Evolutionary conservation across 2,329 filamentous ascomycete species (phyloP).

Genomic region (Metarhizium album): DNA sequence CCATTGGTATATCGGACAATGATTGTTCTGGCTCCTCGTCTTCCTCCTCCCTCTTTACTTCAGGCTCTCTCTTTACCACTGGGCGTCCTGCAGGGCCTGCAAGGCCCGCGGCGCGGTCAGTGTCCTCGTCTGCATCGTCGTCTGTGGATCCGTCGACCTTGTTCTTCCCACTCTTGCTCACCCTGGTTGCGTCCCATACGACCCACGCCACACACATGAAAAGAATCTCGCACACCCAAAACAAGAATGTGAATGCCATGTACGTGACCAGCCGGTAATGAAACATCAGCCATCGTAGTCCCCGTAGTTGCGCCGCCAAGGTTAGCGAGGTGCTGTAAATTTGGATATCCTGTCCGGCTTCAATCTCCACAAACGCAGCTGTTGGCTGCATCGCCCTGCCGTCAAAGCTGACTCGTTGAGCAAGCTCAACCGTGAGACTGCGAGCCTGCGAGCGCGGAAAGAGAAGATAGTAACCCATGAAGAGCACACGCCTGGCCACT

Average conservation of each 20-base stretch:
- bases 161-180: slow-evolving; percentile 5
- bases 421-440: slow-evolving; percentile 56
- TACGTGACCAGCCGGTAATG: slow-evolving; percentile 64
- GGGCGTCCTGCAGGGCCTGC: slow-evolving; percentile 30
- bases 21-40: slow-evolving; percentile 13
- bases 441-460: slow-evolving; percentile 54
- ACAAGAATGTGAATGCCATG: slow-evolving; percentile 53
- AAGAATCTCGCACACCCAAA: slow-evolving; percentile 67
- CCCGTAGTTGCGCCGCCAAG: slow-evolving; percentile 65
- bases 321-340: slow-evolving; percentile 60
- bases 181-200: slow-evolving; percentile 31
- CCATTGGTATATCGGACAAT: slow-evolving; percentile 23
- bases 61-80: slow-evolving; percentile 29
- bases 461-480: slow-evolving; percentile 59
- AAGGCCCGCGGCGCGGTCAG: slow-evolving; percentile 33
- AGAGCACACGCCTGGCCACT: slow-evolving; percentile 45
- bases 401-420: slow-evolving; percentile 59
- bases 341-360: slow-evolving; percentile 59
- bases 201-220: slow-evolving; percentile 58
- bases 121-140: slow-evolving; percentile 20
- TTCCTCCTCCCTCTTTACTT: slow-evolving; percentile 24
- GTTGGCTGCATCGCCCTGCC: slow-evolving; percentile 29
- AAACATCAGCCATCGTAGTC: slow-evolving; percentile 79
- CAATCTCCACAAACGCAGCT: slow-evolving; percentile 50
- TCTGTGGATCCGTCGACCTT: slow-evolving; percentile 13